Evolutionary conservation across 1,284 basidiomycete genomes (phyloP).

Genomic region (Mycosarcoma mackinlayi): DNA sequence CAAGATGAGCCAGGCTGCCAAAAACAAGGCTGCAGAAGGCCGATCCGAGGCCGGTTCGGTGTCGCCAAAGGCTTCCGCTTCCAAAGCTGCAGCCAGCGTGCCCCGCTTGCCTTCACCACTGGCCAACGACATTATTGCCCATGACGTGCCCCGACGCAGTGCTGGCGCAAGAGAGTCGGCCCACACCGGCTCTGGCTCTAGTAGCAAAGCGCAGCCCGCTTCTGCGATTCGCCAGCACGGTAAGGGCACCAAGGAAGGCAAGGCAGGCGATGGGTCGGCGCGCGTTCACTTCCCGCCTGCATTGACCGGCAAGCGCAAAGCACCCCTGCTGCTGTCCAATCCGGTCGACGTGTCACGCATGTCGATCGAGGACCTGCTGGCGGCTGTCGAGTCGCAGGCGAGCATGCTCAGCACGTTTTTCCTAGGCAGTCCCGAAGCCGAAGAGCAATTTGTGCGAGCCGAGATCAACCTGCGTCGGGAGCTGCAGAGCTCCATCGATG

Average conservation of each 20-base stretch:
- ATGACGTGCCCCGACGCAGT: slow-evolving; percentile 10
- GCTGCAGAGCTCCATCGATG: slow-evolving; percentile 68
- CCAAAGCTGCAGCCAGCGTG: slow-evolving; percentile 12
- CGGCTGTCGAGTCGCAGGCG: slow-evolving; percentile 70
- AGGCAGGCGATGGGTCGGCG: slow-evolving; percentile 23
- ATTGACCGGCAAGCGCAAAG: slow-evolving; percentile 64
- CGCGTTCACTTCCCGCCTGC: slow-evolving; percentile 63
- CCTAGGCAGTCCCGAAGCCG: slow-evolving; percentile 69
- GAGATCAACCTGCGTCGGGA: slow-evolving; percentile 70
- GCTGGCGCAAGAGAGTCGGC: background rate
- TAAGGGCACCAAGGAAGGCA: slow-evolving; percentile 43
- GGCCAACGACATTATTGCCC: slow-evolving; percentile 41
- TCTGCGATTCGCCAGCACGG: slow-evolving; percentile 44
- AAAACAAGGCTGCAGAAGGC: slow-evolving; percentile 21
- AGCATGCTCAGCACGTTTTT: slow-evolving; percentile 67
- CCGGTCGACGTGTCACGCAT: slow-evolving; percentile 69
- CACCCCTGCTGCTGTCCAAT: slow-evolving; percentile 56
- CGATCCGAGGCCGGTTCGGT: slow-evolving; percentile 16
- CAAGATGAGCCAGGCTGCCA: slow-evolving; percentile 25
- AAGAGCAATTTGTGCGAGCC: slow-evolving; percentile 71
- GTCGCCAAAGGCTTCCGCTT: slow-evolving; percentile 14
- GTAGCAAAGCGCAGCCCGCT: slow-evolving; percentile 41
- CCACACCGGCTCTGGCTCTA: background rate
- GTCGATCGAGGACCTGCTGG: slow-evolving; percentile 70
- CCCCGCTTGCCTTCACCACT: slow-evolving; percentile 42